Conservation (phyloP, 139 green algal species). For the Zygnema circumcarinatum region DNA sequence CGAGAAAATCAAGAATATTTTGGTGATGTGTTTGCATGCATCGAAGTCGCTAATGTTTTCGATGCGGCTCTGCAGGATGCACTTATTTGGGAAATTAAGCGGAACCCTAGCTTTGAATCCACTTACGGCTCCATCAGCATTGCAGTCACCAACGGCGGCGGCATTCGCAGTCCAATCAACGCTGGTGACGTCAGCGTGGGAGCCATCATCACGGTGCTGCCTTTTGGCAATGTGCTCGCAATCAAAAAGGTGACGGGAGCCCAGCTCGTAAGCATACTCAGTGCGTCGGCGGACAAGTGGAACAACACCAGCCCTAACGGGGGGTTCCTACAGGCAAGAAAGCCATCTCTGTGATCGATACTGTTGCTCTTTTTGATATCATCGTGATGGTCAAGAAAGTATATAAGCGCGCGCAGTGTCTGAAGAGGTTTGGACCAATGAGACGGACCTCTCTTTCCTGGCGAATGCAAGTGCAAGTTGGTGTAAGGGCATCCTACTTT, state of each 20-base stretch:
- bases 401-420: too few species aligned
- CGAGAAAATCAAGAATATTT: too few species aligned
- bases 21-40: too few species aligned
- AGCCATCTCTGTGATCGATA: background rate
- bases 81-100: conserved; percentile 26
- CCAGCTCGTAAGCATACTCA: background rate
- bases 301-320: background rate
- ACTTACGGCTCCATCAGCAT: conserved; percentile 16
- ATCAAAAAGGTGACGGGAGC: background rate
- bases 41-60: background rate
- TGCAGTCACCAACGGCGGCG: conserved; percentile 51
- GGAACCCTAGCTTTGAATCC: conserved; percentile 14
- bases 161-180: conserved; percentile 42
- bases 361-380: too few species aligned
- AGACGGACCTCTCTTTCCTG: too few species aligned
- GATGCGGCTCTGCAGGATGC: conserved; percentile 26
- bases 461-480: too few species aligned
- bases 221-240: conserved; percentile 57
- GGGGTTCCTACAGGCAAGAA: conserved; percentile 8
- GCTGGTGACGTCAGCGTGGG: conserved; percentile 37
- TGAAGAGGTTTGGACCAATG: too few species aligned
- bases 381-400: too few species aligned
- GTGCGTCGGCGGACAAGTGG: background rate
- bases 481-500: too few species aligned
- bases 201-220: conserved; percentile 42